Evolutionary conservation across 2,329 filamentous ascomycete genomes (phyloP).

Genomic region (Podosphaera fusca): DNA sequence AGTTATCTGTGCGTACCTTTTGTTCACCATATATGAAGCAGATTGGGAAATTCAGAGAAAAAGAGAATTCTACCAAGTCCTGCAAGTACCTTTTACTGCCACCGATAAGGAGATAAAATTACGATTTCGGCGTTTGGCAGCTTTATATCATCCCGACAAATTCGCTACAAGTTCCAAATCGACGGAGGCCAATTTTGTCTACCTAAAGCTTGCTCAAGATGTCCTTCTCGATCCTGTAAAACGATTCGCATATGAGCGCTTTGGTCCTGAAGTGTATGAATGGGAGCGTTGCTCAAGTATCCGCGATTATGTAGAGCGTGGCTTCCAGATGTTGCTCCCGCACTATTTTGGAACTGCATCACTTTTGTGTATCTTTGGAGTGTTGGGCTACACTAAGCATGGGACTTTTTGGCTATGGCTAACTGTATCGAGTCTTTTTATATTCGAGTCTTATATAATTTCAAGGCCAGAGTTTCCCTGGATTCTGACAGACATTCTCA

Average conservation of each 20-base stretch:
- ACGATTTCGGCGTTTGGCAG: slow-evolving; percentile 56
- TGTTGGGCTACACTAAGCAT: slow-evolving; percentile 44
- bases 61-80: slow-evolving; percentile 57
- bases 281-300: slow-evolving; percentile 47
- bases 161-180: slow-evolving; percentile 10
- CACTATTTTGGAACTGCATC: slow-evolving; percentile 37
- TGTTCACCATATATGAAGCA: slow-evolving; percentile 83
- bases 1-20: slow-evolving; percentile 63
- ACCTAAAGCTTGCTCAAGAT: slow-evolving; percentile 65
- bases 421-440: slow-evolving; percentile 26
- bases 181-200: slow-evolving; percentile 42
- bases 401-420: slow-evolving; percentile 45
- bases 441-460: slow-evolving; percentile 32
- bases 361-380: slow-evolving; percentile 34
- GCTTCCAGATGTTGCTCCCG: slow-evolving; percentile 33
- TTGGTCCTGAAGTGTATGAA: slow-evolving; percentile 46
- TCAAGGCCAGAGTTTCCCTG: slow-evolving; percentile 29
- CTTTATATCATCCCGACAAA: slow-evolving; percentile 71
- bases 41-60: slow-evolving; percentile 52
- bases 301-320: slow-evolving; percentile 48
- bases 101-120: slow-evolving; percentile 61
- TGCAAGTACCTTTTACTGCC: slow-evolving; percentile 46
- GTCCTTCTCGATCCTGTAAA: slow-evolving; percentile 53
- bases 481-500: slow-evolving; percentile 22
- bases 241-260: slow-evolving; percentile 74